Base-by-base conservation (phyloP, 441 rosid species). In the Gossypium gossypioides region DNA sequence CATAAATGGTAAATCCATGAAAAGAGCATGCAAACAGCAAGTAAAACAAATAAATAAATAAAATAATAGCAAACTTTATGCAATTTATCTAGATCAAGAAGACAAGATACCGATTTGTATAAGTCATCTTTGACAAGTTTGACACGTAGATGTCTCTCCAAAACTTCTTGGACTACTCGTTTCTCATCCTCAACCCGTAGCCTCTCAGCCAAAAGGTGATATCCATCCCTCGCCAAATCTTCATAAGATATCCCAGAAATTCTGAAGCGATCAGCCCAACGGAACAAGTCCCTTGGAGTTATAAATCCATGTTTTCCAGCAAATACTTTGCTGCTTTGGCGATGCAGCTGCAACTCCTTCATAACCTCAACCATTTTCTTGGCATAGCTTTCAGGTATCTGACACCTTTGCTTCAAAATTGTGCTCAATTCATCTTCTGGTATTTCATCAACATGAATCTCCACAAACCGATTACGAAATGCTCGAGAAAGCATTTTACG, bases 301-400 rank as follows among this genome's bases (percentile, higher is more conserved):
- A 96, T 90, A 80, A 84, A 96, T 70, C 99, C 99, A 80, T 96
- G 98, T 84, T 96, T 96, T 78, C 99, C 99, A 78, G 99, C 98
- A 86, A 96, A 96, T 18, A 91, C 94, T 82, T 93, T 93, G 85
- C 97, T 96, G 73, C 83, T 89, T 83, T 91, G 99, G 79, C 99
- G 84, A 63, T 84, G 93, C 72, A 94, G 78, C 81, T 93, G 98
- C 87, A 96, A 79, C 81, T 91, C 98, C 82, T 87, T 91, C 99
- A 96, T 93, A 64, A 96, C 89, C 51, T 91, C 89, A 70, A 93
- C 98, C 96, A 96, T 93, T 76, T 86, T 83, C 71, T 82, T 79
- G 66, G 98, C 96, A 77, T 93, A 87, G 80, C 88, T 91, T 66
- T 82, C 82, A 7, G 97, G 94, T 52, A 96, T 90, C 75, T 79